Base-by-base conservation (phyloP, 129 eudicot species). In the Rutidosis leptorrhynchoides region DNA sequence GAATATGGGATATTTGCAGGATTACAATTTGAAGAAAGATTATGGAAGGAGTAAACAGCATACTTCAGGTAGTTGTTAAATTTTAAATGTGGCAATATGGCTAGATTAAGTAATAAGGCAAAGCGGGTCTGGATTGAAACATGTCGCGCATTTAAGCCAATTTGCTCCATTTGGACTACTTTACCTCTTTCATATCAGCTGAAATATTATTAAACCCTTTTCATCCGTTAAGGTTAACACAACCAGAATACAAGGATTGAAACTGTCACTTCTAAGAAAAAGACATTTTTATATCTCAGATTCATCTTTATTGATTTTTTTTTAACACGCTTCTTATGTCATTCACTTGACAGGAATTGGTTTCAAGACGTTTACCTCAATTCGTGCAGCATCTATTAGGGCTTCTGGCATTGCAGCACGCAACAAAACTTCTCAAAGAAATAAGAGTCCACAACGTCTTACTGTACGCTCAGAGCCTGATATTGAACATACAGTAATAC, bases 321-420 rank as follows among this genome's bases (percentile, higher is more conserved):
- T 53, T 29, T 63, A 37, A 72, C 37, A 72, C 53, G 55, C 10
- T 63, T 6, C 11, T 5, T 17, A 29, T 72, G 70, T 24, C 30
- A 15, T 68, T 35, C 19, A 66, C 17, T 22, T 74, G 28, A 32
- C 79, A 74, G 79, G 79, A 23, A 54, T 8, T 35, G 65, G 64
- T 26, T 75, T 53, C 12, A 70, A 69, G 74, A 78, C 68, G 14
- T 84, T 90, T 72, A 77, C 90, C 19, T 80, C 87, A 5, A 27
- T 79, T 17, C 95, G 97, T 57, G 79, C 82, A 67, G 89, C 87
- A 64, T 82, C 97, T 62, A 20, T 84, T 15, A 74, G 95, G 75
- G 89, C 89, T 27, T 71, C 86, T 67, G 95, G 92, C 23, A 68
- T 94, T 63, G 83, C 88, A 48, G 97, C 99, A 69, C 90, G 75